Conservation (phyloP, 352 stramenopile species). For the Phytopythium delawarense region DNA sequence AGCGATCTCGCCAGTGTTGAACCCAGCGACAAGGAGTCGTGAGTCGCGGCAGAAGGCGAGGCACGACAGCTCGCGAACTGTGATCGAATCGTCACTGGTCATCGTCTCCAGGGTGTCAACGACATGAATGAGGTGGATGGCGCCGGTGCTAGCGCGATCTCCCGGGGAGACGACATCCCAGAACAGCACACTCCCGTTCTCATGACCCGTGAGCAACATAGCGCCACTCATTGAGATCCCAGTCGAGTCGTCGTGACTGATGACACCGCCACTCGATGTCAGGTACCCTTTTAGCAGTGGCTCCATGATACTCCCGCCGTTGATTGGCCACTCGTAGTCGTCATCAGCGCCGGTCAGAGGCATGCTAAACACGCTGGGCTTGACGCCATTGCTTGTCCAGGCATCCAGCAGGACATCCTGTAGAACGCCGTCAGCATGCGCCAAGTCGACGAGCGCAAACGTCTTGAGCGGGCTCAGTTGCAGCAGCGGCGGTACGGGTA, state of each 20-base stretch:
- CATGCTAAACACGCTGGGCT: slow-evolving; percentile 30
- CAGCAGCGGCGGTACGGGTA: slow-evolving; percentile 37
- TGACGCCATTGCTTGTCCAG: slow-evolving; percentile 26
- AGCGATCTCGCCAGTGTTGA: slow-evolving; percentile 46
- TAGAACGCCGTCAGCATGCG: slow-evolving; percentile 28
- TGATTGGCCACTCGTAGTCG: slow-evolving; percentile 74
- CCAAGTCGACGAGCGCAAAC: slow-evolving; percentile 36
- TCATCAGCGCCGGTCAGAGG: slow-evolving; percentile 14
- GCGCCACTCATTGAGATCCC: slow-evolving; percentile 32
- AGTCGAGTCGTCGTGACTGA: slow-evolving; percentile 14
- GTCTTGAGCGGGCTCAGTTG: slow-evolving; percentile 50
- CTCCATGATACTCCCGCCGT: slow-evolving; percentile 52
- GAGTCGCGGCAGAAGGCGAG: slow-evolving; percentile 45
- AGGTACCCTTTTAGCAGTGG: slow-evolving; percentile 52
- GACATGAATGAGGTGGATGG: slow-evolving; percentile 50
- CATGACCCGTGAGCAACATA: slow-evolving; percentile 55
- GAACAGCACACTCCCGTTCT: slow-evolving; percentile 49
- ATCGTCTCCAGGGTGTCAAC: slow-evolving; percentile 21
- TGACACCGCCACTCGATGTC: slow-evolving; percentile 13
- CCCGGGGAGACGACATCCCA: slow-evolving; percentile 52
- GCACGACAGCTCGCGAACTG: slow-evolving; percentile 26
- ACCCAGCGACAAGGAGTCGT: slow-evolving; percentile 45
- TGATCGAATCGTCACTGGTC: background rate
- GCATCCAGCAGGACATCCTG: slow-evolving; percentile 44
- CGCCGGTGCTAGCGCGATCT: slow-evolving; percentile 48